A percentile compares a stretch with the other conserved stretches of the same genome.
phyloP scores from a whole-genome alignment of 2,329 filamentous ascomycete species.

The Mollisiaceae sp. region DNA sequence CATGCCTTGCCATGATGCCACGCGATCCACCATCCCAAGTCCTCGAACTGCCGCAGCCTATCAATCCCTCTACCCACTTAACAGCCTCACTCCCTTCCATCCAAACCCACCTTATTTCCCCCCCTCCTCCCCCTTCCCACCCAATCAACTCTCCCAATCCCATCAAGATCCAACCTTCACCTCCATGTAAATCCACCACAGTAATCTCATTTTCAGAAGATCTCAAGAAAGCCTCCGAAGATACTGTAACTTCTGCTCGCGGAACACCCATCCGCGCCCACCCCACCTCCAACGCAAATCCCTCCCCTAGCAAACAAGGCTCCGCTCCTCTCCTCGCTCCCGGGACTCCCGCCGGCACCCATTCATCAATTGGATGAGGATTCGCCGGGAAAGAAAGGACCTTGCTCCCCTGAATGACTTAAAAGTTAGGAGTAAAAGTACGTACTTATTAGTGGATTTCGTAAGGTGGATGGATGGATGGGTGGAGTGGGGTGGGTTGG shows the following conservation, averaged over 20 bases:
- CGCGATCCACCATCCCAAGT: constrained; percentile 1
- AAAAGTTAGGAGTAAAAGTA: too few relatives aligned
- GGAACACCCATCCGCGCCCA: background rate
- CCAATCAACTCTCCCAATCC: background rate
- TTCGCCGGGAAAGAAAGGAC: background rate
- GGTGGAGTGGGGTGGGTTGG: too few relatives aligned
- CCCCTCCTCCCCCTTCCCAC: background rate
- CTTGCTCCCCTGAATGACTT: constrained; percentile 1
- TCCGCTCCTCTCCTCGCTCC: constrained; percentile 11
- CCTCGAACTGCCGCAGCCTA: constrained; percentile 23
- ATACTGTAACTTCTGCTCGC: background rate
- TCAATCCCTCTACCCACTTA: constrained; percentile 14
- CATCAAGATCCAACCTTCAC: too few relatives aligned
- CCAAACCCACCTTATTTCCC: too few relatives aligned
- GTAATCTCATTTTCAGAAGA: too few relatives aligned
- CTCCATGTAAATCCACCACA: too few relatives aligned
- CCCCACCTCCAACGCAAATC: background rate
- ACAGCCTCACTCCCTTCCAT: constrained; percentile 13
- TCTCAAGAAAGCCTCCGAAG: background rate
- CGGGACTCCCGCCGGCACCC: constrained; percentile 6
- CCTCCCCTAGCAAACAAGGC: background rate
- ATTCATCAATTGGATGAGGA: too few relatives aligned
- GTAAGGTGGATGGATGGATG: too few relatives aligned
- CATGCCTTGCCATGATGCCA: background rate
- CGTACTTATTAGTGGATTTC: too few relatives aligned